Conservation (phyloP, 768 basidiomycete species). For the Auriscalpium orientale region DNA sequence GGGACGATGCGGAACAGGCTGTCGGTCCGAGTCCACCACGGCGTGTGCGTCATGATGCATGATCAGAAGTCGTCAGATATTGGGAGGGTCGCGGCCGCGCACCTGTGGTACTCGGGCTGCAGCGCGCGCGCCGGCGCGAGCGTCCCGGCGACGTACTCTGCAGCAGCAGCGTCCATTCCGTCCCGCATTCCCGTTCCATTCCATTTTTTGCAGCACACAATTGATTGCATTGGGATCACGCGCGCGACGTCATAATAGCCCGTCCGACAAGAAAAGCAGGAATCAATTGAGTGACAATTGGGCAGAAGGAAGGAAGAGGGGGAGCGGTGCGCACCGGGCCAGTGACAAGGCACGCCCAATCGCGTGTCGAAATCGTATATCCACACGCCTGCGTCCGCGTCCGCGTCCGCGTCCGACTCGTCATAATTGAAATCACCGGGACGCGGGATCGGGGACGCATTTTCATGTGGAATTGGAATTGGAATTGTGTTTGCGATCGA, state of each 20-base stretch:
- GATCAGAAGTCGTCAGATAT: neutral
- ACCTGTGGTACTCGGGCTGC: slow-evolving; percentile 11
- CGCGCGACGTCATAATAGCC: too few relatives aligned
- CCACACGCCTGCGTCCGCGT: slow-evolving; percentile 27
- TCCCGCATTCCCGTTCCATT: too few relatives aligned
- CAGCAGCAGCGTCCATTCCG: too few relatives aligned
- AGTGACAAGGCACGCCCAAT: slow-evolving; percentile 42
- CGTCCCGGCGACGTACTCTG: slow-evolving; percentile 24
- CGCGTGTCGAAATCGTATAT: slow-evolving; percentile 64
- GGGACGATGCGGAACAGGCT: slow-evolving; percentile 60
- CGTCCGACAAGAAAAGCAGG: neutral
- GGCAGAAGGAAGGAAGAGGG: too few relatives aligned
- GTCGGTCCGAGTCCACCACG: neutral
- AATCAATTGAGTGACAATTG: neutral
- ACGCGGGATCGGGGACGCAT: too few relatives aligned
- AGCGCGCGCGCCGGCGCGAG: slow-evolving; percentile 15
- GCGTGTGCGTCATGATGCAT: neutral
- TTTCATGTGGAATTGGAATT: too few relatives aligned
- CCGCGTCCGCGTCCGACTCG: too few relatives aligned
- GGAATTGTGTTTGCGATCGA: too few relatives aligned
- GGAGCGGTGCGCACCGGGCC: slow-evolving; percentile 33
- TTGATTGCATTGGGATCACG: too few relatives aligned
- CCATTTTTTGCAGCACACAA: too few relatives aligned
- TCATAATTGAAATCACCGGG: too few relatives aligned
- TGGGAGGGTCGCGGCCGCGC: neutral